phyloP scores from a whole-genome alignment of 768 basidiomycete genomes.

The Leccinum sublutescens region DNA sequence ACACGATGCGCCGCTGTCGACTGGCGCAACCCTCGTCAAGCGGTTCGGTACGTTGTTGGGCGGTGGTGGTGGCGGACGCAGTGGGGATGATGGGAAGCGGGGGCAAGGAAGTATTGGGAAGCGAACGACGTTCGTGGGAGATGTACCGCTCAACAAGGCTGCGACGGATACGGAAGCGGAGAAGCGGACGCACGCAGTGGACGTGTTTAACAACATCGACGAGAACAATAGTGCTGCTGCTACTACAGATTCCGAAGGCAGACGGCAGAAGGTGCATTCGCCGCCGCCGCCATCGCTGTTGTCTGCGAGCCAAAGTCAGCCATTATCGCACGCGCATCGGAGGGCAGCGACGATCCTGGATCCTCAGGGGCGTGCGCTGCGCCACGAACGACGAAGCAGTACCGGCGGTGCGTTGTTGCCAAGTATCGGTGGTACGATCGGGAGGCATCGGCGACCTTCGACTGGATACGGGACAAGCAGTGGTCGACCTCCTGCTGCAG shows the following conservation, averaged over 20 bases:
- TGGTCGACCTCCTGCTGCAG: slow-evolving; percentile 20
- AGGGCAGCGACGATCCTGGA: slow-evolving; percentile 79
- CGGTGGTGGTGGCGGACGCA: slow-evolving; percentile 27
- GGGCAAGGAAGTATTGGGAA: slow-evolving; percentile 38
- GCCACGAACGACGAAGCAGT: slow-evolving; percentile 77
- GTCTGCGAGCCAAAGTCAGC: slow-evolving; percentile 51
- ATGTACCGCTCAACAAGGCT: slow-evolving; percentile 35
- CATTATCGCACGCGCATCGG: slow-evolving; percentile 59
- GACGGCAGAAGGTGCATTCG: slow-evolving; percentile 24
- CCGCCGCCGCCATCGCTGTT: slow-evolving; percentile 34
- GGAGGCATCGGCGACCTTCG: slow-evolving; percentile 68
- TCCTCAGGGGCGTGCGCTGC: slow-evolving; percentile 55
- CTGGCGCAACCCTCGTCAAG: slow-evolving; percentile 69
- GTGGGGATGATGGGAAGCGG: slow-evolving; percentile 42
- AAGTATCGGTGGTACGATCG: slow-evolving; percentile 53
- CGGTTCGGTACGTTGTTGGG: slow-evolving; percentile 70
- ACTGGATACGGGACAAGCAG: slow-evolving; percentile 50
- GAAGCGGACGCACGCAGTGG: slow-evolving; percentile 23
- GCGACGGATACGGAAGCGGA: slow-evolving; percentile 38
- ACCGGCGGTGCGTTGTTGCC: slow-evolving; percentile 61
- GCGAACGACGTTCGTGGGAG: slow-evolving; percentile 48
- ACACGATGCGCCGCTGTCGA: slow-evolving; percentile 36
- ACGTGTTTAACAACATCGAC: slow-evolving; percentile 21
- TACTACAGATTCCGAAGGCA: slow-evolving; percentile 21
- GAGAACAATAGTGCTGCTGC: background rate